A percentile compares a stretch with the other conserved stretches of the same genome.
Evolutionary conservation across 2,329 filamentous ascomycete genomes (phyloP).

Genomic region (Penicillium sp.): DNA sequence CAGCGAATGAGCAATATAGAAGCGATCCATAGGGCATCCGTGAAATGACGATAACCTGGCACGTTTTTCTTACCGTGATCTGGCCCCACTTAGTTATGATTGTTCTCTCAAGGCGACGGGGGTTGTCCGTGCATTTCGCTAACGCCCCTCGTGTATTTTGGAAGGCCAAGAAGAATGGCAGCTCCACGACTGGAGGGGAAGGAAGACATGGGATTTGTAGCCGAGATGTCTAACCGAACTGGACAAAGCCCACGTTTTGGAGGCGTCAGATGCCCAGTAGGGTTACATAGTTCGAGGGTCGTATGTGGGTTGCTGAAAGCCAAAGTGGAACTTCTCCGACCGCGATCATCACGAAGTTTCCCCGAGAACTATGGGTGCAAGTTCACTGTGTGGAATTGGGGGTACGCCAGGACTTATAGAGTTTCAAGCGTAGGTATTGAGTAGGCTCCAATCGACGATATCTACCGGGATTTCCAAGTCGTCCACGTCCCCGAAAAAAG

Average conservation of each 20-base stretch:
- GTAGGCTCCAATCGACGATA: slow-evolving; percentile 5
- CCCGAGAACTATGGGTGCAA: not conserved
- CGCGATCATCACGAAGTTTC: slow-evolving; percentile 2
- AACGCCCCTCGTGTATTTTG: slow-evolving; percentile 4
- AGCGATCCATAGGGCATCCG: not conserved
- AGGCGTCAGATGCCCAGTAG: slow-evolving; percentile 16
- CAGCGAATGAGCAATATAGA: not conserved
- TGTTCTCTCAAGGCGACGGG: slow-evolving; percentile 3
- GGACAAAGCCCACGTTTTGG: not conserved
- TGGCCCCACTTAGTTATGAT: not conserved
- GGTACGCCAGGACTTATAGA: not conserved
- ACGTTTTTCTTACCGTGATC: slow-evolving; percentile 2
- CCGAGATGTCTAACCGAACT: slow-evolving; percentile 16
- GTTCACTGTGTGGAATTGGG: not conserved
- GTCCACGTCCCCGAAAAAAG: slow-evolving; percentile 14
- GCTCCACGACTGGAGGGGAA: not conserved
- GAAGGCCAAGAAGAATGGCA: slow-evolving; percentile 1
- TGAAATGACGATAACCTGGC: slow-evolving; percentile 1
- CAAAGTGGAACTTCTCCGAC: slow-evolving; percentile 2
- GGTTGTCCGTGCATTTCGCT: slow-evolving; percentile 11
- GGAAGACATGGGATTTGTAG: slow-evolving; percentile 3
- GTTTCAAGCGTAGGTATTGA: not conserved
- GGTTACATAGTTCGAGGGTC: slow-evolving; percentile 25
- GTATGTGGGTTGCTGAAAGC: not conserved
- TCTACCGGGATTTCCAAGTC: slow-evolving; percentile 12